A percentile compares a stretch with the other conserved stretches of the same genome.
phyloP scores from a whole-genome alignment of 345 rosid genomes.

The Euphorbia peplus region DNA sequence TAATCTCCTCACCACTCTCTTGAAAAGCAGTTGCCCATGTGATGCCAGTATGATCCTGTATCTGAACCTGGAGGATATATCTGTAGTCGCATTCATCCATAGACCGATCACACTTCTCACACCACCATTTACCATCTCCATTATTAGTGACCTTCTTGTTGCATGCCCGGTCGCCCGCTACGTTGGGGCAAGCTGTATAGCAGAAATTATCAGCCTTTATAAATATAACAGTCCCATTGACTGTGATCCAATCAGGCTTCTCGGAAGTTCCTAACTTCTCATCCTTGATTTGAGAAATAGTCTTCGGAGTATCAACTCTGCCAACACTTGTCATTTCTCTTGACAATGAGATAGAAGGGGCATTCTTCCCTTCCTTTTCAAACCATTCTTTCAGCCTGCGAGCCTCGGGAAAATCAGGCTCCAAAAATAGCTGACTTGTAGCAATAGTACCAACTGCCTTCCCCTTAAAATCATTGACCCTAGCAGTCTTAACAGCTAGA shows the following conservation, averaged over 20 bases:
- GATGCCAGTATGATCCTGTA: conserved; percentile 83
- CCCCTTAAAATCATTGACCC: conserved; percentile 79
- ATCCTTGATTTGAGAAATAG: conserved; percentile 78
- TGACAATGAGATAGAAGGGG: conserved; percentile 63
- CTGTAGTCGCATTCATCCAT: conserved; percentile 80
- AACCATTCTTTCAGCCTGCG: conserved; percentile 67
- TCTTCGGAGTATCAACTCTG: conserved; percentile 57
- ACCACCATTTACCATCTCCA: conserved; percentile 90
- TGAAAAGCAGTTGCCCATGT: conserved; percentile 93
- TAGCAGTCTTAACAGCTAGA: conserved; percentile 72
- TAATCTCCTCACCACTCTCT: conserved; percentile 75
- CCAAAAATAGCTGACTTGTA: conserved; percentile 63
- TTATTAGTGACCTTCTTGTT: conserved; percentile 84
- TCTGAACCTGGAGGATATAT: conserved; percentile 80
- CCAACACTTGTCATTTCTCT: conserved; percentile 54
- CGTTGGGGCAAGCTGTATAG: conserved; percentile 87
- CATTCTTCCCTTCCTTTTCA: conserved; percentile 60
- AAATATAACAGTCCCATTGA: conserved; percentile 55
- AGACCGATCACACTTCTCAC: conserved; percentile 72
- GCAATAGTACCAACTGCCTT: conserved; percentile 75
- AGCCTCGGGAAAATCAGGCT: conserved; percentile 78
- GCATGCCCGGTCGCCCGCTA: conserved; percentile 78
- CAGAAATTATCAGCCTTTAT: conserved; percentile 79
- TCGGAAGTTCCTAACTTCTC: conserved; percentile 90
- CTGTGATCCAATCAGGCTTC: conserved; percentile 89